Evolutionary conservation across 1,284 basidiomycete species (phyloP).

Genomic region (Trichosporon sp.): DNA sequence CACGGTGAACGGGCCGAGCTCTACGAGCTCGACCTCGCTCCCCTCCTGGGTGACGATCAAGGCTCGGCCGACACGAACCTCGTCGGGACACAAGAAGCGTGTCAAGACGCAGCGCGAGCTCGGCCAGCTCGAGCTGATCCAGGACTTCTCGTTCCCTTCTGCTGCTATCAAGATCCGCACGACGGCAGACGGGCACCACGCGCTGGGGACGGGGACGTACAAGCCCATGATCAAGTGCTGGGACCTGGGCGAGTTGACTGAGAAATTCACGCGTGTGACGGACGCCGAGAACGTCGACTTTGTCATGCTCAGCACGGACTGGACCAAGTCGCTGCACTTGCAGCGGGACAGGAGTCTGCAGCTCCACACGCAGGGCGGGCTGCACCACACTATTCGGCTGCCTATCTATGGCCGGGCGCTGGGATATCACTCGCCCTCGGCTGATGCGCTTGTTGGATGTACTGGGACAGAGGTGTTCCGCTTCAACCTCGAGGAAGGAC

Average conservation of each 20-base stretch:
- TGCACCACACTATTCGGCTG: slow-evolving; percentile 88
- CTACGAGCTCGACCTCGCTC: slow-evolving; percentile 73
- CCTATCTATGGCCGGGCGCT: slow-evolving; percentile 88
- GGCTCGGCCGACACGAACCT: slow-evolving; percentile 30
- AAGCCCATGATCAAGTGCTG: slow-evolving; percentile 97
- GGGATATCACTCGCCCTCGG: slow-evolving; percentile 79
- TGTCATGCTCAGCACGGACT: slow-evolving; percentile 90
- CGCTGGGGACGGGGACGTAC: slow-evolving; percentile 92
- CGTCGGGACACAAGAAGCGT: slow-evolving; percentile 40
- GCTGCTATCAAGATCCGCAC: slow-evolving; percentile 87
- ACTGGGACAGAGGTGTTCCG: slow-evolving; percentile 83
- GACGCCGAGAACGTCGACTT: slow-evolving; percentile 98
- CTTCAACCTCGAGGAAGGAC: slow-evolving; percentile 90
- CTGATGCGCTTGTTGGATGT: slow-evolving; percentile 71
- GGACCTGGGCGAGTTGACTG: slow-evolving; percentile 85
- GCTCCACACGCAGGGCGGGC: slow-evolving; percentile 88
- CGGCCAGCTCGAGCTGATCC: slow-evolving; percentile 70
- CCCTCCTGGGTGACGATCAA: slow-evolving; percentile 84
- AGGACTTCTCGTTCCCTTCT: slow-evolving; percentile 95
- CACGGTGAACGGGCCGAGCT: slow-evolving; percentile 79
- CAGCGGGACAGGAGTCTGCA: slow-evolving; percentile 94
- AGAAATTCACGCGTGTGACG: slow-evolving; percentile 94
- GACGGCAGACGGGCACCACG: slow-evolving; percentile 85
- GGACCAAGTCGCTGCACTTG: slow-evolving; percentile 97
- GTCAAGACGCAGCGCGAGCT: slow-evolving; percentile 44